These are phyloP conservation scores for Trichophyton mentagrophytes DNA, from an alignment of 2,329 filamentous ascomycete species.

Conservation along the genomic window DNA sequence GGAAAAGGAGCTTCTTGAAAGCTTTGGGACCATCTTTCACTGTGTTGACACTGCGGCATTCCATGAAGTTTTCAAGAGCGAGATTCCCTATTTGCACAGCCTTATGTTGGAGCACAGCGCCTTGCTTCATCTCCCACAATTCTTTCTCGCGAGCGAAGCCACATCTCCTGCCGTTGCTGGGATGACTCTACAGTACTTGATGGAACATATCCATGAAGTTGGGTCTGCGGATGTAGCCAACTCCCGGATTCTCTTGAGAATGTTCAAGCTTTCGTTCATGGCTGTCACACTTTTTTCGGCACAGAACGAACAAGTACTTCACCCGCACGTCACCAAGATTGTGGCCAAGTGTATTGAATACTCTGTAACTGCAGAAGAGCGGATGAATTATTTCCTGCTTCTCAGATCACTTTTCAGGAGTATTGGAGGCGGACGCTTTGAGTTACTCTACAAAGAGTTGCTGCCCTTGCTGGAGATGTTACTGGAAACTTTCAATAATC, in stretches of 20 bases:
- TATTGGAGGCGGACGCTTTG: constrained; percentile 93
- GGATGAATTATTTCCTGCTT: constrained; percentile 96
- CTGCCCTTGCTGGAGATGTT: constrained; percentile 93
- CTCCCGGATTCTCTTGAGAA: constrained; percentile 77
- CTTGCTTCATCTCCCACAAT: constrained; percentile 89
- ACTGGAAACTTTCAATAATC: constrained; percentile 88
- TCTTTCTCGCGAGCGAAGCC: constrained; percentile 95
- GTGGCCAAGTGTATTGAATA: constrained; percentile 95
- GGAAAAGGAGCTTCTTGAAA: constrained; percentile 93
- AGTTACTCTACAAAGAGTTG: constrained; percentile 97
- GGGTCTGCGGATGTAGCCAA: constrained; percentile 84
- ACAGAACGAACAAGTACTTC: constrained; percentile 88
- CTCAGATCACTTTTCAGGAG: constrained; percentile 86
- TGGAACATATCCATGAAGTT: constrained; percentile 92
- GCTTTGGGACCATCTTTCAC: constrained; percentile 96
- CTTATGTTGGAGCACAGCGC: constrained; percentile 97
- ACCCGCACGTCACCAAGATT: constrained; percentile 93
- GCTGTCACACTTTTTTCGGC: constrained; percentile 89
- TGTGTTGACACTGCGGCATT: constrained; percentile 97
- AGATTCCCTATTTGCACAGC: constrained; percentile 91
- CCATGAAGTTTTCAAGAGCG: constrained; percentile 94
- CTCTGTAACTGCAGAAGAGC: constrained; percentile 88
- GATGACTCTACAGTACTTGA: constrained; percentile 93
- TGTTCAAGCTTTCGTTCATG: constrained; percentile 99
- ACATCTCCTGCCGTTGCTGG: constrained; percentile 96